Conservation (phyloP, 306 rosid genomes). For the Fragaria iinumae region DNA sequence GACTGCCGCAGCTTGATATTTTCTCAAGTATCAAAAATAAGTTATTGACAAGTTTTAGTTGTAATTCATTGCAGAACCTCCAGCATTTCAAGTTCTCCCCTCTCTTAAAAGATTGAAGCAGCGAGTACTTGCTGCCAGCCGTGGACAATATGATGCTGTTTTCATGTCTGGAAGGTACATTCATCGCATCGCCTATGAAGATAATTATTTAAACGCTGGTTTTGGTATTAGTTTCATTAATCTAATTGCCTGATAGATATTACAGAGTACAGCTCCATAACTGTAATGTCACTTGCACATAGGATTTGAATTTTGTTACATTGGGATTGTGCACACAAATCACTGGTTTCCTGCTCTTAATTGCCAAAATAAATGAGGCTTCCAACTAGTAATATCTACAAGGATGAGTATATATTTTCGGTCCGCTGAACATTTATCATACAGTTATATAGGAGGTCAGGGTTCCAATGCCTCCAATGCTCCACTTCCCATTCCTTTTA, state of each 20-base stretch:
- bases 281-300: background rate
- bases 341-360: background rate
- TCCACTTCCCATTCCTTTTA: background rate
- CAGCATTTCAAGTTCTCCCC: slow-evolving; percentile 95
- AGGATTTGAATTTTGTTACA: background rate
- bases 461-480: background rate
- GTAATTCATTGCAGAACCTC: slow-evolving; percentile 57
- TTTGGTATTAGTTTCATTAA: background rate
- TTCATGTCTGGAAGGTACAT: slow-evolving; percentile 96
- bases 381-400: background rate
- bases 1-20: background rate
- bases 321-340: background rate
- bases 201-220: background rate
- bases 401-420: background rate
- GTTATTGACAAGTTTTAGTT: background rate
- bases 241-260: background rate
- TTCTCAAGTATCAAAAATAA: background rate
- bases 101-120: slow-evolving; percentile 88
- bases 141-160: slow-evolving; percentile 83
- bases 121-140: slow-evolving; percentile 72
- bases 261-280: background rate
- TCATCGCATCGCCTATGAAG: slow-evolving; percentile 8
- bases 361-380: background rate
- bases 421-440: background rate
- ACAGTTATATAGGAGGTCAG: background rate